Percentiles rank a stretch among this genome's conserved stretches.
These are phyloP conservation scores for Microcyclospora pomicola DNA, from an alignment of 2,329 filamentous ascomycete genomes.

Conservation along the genomic window DNA sequence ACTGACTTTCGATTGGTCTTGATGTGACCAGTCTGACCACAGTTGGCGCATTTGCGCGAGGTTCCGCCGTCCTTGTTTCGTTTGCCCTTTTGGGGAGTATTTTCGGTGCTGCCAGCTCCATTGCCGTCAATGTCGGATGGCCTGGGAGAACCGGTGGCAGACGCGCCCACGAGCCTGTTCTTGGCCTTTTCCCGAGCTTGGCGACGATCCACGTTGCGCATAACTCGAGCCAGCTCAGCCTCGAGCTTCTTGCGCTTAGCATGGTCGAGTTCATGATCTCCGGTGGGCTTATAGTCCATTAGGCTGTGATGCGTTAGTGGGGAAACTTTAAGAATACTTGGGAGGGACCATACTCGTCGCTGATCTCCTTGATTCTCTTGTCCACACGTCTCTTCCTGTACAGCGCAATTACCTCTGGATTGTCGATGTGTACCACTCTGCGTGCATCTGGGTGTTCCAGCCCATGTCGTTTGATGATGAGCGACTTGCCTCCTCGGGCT, in stretches of 20 bases:
- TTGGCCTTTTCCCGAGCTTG: constrained; percentile 86
- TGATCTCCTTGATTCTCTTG: constrained; percentile 53
- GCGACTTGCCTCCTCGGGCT: constrained; percentile 42
- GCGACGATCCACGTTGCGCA: constrained; percentile 82
- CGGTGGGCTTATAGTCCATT: constrained; percentile 48
- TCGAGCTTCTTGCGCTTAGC: constrained; percentile 45
- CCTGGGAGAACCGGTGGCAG: constrained; percentile 29
- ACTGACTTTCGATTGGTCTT: constrained; percentile 96
- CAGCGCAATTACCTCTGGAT: constrained; percentile 75
- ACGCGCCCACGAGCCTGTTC: constrained; percentile 30
- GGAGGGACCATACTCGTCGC: constrained; percentile 41
- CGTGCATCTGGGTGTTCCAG: constrained; percentile 39
- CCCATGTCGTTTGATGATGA: constrained; percentile 62
- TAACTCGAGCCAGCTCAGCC: constrained; percentile 66
- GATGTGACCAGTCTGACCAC: constrained; percentile 91
- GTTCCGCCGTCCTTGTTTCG: constrained; percentile 49
- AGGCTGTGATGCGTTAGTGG: constrained; percentile 31
- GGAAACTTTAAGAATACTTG: constrained; percentile 1
- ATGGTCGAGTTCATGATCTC: constrained; percentile 52
- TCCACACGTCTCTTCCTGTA: constrained; percentile 69
- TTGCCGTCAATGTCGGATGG: constrained; percentile 35
- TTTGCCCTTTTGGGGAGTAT: constrained; percentile 21
- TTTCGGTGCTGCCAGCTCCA: constrained; percentile 9
- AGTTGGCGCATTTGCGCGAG: constrained; percentile 87
- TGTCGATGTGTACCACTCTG: constrained; percentile 24